Evolutionary conservation across 1,284 basidiomycete genomes (phyloP).

Genomic region (Omphalotus olearius): DNA sequence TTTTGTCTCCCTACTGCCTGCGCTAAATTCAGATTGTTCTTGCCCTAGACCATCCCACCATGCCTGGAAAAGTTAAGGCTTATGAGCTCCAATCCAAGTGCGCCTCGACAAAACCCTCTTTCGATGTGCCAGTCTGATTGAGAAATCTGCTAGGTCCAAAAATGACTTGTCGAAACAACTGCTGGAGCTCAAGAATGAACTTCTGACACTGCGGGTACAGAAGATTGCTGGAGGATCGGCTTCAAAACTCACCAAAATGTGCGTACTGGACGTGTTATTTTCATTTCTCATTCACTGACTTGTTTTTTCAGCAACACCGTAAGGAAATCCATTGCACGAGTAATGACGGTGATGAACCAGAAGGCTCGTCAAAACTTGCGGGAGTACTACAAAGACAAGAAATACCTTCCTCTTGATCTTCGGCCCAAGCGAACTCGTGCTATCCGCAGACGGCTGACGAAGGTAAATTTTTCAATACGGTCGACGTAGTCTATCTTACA

Average conservation of each 20-base stretch:
- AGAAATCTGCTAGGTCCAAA: constrained; percentile 72
- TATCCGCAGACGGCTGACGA: constrained; percentile 92
- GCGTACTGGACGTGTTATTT: constrained; percentile 30
- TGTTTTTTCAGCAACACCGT: constrained; percentile 73
- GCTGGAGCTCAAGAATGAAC: constrained; percentile 93
- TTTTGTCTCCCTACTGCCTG: too few species aligned
- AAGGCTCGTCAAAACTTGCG: constrained; percentile 97
- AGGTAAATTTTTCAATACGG: constrained; percentile 54
- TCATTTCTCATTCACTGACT: constrained; percentile 9
- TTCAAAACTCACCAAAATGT: constrained; percentile 98
- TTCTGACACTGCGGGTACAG: constrained; percentile 91
- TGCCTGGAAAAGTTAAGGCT: constrained; percentile 91
- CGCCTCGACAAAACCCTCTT: constrained; percentile 25
- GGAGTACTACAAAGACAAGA: constrained; percentile 98
- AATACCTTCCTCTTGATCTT: constrained; percentile 95
- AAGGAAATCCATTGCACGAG: constrained; percentile 98
- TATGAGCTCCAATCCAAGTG: constrained; percentile 99
- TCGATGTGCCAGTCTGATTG: constrained; percentile 11
- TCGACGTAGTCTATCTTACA: constrained; percentile 11
- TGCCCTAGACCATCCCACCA: constrained; percentile 38
- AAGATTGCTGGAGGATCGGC: constrained; percentile 97
- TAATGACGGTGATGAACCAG: constrained; percentile 98
- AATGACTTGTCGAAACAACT: constrained; percentile 97
- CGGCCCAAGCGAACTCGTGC: constrained; percentile 98
- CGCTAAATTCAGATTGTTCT: too few species aligned